Evolutionary conservation across 345 rosid genomes (phyloP).

Genomic region (Clausena lansium): DNA sequence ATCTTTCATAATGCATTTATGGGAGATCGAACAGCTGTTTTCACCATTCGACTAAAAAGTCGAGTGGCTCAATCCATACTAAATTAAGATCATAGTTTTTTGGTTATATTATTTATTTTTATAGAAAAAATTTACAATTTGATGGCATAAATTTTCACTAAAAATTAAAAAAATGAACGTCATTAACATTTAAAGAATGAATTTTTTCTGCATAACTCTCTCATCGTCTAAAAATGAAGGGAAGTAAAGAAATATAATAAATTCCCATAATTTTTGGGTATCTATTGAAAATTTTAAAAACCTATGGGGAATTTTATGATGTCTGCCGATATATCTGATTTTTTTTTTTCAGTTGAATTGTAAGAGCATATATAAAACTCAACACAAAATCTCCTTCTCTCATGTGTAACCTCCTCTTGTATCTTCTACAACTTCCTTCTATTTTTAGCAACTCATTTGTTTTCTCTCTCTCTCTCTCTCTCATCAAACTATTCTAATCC

Average conservation of each 20-base stretch:
- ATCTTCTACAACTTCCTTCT: slow-evolving; percentile 19
- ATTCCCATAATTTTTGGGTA: not conserved
- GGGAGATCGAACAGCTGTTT: no score
- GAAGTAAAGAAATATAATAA: not conserved
- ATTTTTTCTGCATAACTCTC: not conserved
- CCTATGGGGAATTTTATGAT: not conserved
- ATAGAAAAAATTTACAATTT: no score
- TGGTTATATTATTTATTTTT: no score
- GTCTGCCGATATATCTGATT: not conserved
- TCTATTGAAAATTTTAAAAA: not conserved
- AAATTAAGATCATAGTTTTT: no score
- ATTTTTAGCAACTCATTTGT: slow-evolving; percentile 29
- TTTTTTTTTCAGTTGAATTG: no score
- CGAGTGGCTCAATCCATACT: no score
- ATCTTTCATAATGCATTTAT: no score
- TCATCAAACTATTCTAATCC: not conserved
- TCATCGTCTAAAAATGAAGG: not conserved
- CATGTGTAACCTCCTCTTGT: slow-evolving; percentile 27
- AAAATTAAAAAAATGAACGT: no score
- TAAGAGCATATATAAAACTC: not conserved
- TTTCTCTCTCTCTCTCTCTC: slow-evolving; percentile 5
- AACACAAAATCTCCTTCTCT: slow-evolving; percentile 23
- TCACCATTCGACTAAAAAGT: no score
- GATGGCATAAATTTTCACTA: no score
- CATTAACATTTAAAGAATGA: no score